These are phyloP conservation scores for Dianthus caryophyllus DNA, from an alignment of 148 eudicot species.

Conservation along the genomic window DNA sequence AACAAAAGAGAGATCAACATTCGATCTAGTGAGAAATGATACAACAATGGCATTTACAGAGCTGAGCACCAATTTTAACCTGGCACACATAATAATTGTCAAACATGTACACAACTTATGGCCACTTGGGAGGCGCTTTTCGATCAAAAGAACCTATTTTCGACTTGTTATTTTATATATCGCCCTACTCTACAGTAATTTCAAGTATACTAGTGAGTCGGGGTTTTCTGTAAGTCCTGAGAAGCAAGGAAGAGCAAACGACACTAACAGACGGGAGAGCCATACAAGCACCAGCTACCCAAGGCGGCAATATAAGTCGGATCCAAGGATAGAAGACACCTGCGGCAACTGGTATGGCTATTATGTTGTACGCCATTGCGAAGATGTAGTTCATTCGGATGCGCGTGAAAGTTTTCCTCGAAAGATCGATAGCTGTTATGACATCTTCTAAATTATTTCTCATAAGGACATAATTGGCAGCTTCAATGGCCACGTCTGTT, in stretches of 20 bases:
- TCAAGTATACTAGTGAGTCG: slow-evolving; percentile 84
- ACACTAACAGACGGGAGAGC: slow-evolving; percentile 92
- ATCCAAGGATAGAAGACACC: slow-evolving; percentile 76
- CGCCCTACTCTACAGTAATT: slow-evolving; percentile 69
- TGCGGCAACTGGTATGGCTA: slow-evolving; percentile 87
- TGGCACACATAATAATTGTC: not conserved
- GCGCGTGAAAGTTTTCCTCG: slow-evolving; percentile 76
- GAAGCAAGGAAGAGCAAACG: slow-evolving; percentile 92
- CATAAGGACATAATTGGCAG: slow-evolving; percentile 93
- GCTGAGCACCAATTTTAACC: slow-evolving; percentile 15
- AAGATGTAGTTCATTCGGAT: slow-evolving; percentile 78
- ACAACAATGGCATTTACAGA: slow-evolving; percentile 22
- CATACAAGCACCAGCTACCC: slow-evolving; percentile 99
- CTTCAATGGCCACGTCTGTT: slow-evolving; percentile 93
- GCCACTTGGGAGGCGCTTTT: not conserved
- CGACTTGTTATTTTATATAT: slow-evolving; percentile 2
- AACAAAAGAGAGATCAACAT: not conserved
- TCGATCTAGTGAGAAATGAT: slow-evolving; percentile 13
- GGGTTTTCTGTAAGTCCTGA: slow-evolving; percentile 75
- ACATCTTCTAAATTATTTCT: slow-evolving; percentile 88
- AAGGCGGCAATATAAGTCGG: slow-evolving; percentile 68
- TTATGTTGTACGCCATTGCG: slow-evolving; percentile 83
- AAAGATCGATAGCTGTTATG: slow-evolving; percentile 92
- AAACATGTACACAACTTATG: slow-evolving; percentile 25
- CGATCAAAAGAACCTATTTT: not conserved